Percentiles rank a stretch among this genome's conserved stretches.
Evolutionary conservation across 805 yeast species (phyloP).

Genomic region (Saccharomycopsis microspora): DNA sequence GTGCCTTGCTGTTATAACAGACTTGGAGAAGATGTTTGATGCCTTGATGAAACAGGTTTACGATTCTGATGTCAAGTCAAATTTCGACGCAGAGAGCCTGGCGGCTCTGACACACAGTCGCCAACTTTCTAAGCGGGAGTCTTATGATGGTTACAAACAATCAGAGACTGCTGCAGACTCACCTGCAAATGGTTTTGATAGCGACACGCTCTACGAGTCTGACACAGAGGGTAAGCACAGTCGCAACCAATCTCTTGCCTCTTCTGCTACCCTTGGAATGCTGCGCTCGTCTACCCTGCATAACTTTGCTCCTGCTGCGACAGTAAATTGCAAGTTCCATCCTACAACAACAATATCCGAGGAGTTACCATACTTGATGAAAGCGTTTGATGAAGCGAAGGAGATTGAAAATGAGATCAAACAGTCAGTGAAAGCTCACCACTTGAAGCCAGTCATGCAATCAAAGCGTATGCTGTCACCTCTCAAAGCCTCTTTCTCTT

Average conservation of each 20-base stretch:
- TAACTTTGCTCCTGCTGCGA: conserved; percentile 14
- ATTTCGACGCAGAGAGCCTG: not conserved
- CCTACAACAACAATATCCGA: conserved; percentile 39
- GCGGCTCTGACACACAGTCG: not conserved
- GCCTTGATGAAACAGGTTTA: conserved; percentile 23
- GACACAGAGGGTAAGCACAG: conserved; percentile 1
- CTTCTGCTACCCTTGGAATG: conserved; percentile 2
- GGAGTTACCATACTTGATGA: conserved; percentile 54
- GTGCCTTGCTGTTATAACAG: conserved; percentile 47
- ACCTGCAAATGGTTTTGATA: not conserved
- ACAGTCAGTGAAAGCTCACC: not conserved
- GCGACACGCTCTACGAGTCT: not conserved
- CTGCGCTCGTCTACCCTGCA: conserved; percentile 21
- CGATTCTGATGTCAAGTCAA: conserved; percentile 7
- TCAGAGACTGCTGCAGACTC: not conserved
- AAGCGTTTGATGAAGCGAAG: conserved; percentile 56
- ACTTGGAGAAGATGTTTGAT: conserved; percentile 53
- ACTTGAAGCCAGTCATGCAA: too few species aligned
- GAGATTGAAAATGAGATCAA: conserved; percentile 40
- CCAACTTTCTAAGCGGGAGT: not conserved
- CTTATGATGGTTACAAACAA: not conserved
- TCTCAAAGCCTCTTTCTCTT: too few species aligned
- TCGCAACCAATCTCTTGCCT: not conserved
- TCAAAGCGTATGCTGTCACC: too few species aligned
- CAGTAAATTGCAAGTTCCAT: not conserved